Evolutionary conservation across 768 basidiomycete genomes (phyloP).

Genomic region (Chalciporus pseudorubinellus): DNA sequence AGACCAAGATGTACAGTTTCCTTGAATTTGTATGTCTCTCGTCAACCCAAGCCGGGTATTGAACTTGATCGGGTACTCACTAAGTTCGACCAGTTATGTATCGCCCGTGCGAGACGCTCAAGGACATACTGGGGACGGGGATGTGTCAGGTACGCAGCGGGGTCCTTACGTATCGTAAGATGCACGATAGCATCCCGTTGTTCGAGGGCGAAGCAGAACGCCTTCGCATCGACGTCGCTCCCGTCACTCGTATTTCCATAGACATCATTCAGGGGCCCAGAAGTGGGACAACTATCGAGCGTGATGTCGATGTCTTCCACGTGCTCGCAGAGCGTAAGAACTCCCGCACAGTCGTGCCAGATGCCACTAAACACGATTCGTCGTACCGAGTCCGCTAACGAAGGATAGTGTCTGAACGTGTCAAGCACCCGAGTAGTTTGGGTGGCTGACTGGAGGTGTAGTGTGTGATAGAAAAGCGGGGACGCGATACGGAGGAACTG

Average conservation of each 20-base stretch:
- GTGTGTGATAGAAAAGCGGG: conserved; percentile 54
- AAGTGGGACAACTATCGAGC: conserved; percentile 23
- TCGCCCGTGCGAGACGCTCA: conserved; percentile 42
- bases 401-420: conserved; percentile 37
- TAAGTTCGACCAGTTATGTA: conserved; percentile 43
- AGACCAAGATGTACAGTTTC: conserved; percentile 54
- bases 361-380: conserved; percentile 41
- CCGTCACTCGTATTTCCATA: not conserved
- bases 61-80: conserved; percentile 35
- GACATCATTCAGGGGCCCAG: not conserved
- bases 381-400: conserved; percentile 41
- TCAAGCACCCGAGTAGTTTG: conserved; percentile 40
- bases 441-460: conserved; percentile 41
- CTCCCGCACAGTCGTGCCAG: conserved; percentile 38
- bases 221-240: conserved; percentile 24
- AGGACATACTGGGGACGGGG: conserved; percentile 46
- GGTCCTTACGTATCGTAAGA: conserved; percentile 52
- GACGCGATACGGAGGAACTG: conserved; percentile 54
- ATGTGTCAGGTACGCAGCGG: conserved; percentile 54
- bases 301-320: conserved; percentile 41
- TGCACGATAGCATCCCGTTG: conserved; percentile 38
- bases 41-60: conserved; percentile 5
- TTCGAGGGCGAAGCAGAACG: conserved; percentile 43
- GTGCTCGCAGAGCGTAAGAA: conserved; percentile 33
- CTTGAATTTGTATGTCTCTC: conserved; percentile 19